A percentile compares a stretch with the other conserved stretches of the same genome.
Conservation (phyloP, 352 stramenopile genomes). For the Globisporangium ultimum region DNA sequence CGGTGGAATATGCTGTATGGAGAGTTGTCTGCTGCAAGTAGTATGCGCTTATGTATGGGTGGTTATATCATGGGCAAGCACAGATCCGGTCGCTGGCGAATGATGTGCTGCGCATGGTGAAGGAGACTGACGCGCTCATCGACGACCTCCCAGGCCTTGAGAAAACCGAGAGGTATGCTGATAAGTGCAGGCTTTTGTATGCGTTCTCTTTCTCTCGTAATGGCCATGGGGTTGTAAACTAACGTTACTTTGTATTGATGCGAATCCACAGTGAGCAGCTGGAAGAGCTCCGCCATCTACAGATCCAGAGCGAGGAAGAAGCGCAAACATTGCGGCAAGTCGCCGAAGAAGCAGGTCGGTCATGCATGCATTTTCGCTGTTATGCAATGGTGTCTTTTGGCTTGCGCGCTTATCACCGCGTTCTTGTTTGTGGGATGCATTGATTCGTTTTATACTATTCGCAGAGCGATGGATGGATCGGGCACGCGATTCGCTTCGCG, state of each 20-base stretch:
- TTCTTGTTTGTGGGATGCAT: neutral
- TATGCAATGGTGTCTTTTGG: neutral
- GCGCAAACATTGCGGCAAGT: slow-evolving; percentile 79
- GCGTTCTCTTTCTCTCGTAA: neutral
- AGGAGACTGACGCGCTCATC: slow-evolving; percentile 77
- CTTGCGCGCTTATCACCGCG: too few species aligned
- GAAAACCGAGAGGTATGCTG: slow-evolving; percentile 63
- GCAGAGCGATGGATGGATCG: slow-evolving; percentile 81
- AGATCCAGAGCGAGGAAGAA: slow-evolving; percentile 85
- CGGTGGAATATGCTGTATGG: too few species aligned
- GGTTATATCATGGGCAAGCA: neutral
- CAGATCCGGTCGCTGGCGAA: slow-evolving; percentile 74
- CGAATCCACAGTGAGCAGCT: slow-evolving; percentile 55
- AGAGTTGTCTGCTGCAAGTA: too few species aligned
- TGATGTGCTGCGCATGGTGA: slow-evolving; percentile 74
- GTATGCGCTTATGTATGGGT: neutral
- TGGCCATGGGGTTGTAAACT: neutral
- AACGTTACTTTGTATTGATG: neutral
- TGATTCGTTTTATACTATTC: neutral
- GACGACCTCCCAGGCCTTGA: slow-evolving; percentile 79
- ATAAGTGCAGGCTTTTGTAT: neutral
- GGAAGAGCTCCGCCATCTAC: slow-evolving; percentile 69
- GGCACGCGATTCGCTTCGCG: slow-evolving; percentile 72
- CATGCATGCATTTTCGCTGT: neutral
- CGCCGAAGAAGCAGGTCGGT: slow-evolving; percentile 70